phyloP scores from a whole-genome alignment of 371 early-diverging fungal species.

The Parasitella parasitica region DNA sequence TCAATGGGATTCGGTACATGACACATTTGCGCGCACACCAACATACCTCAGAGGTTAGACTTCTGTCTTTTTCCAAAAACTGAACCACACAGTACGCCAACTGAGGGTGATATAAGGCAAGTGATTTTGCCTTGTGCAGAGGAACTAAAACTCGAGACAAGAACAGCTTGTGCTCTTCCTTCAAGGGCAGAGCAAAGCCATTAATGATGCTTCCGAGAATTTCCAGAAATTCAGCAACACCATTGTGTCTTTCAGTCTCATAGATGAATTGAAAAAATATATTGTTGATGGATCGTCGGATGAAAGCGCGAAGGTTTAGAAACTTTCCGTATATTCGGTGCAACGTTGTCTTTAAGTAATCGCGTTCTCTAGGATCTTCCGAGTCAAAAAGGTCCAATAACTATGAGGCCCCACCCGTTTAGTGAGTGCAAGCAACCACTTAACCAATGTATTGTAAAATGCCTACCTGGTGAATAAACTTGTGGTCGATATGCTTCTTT shows the following conservation, averaged over 20 bases:
- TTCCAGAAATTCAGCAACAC: conserved; percentile 93
- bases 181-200: conserved; percentile 93
- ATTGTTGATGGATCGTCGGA: conserved; percentile 93
- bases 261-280: conserved; percentile 95
- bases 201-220: conserved; percentile 97
- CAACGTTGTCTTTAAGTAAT: conserved; percentile 92
- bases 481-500: conserved; percentile 90
- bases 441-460: neutral
- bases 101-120: conserved; percentile 92
- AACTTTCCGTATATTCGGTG: conserved; percentile 97
- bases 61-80: conserved; percentile 92
- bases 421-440: neutral
- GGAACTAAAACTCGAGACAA: conserved; percentile 87
- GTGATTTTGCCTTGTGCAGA: conserved; percentile 88
- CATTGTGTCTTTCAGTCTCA: conserved; percentile 92
- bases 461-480: conserved; percentile 82
- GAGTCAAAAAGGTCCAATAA: conserved; percentile 91
- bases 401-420: too few relatives aligned
- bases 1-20: too few relatives aligned
- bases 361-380: conserved; percentile 96
- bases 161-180: conserved; percentile 95
- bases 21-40: too few relatives aligned
- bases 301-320: conserved; percentile 91
- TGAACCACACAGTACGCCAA: conserved; percentile 95
- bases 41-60: conserved; percentile 79